A percentile compares a stretch with the other conserved stretches of the same genome.
phyloP scores from a whole-genome alignment of 768 basidiomycete species.

The Trametes meyenii region DNA sequence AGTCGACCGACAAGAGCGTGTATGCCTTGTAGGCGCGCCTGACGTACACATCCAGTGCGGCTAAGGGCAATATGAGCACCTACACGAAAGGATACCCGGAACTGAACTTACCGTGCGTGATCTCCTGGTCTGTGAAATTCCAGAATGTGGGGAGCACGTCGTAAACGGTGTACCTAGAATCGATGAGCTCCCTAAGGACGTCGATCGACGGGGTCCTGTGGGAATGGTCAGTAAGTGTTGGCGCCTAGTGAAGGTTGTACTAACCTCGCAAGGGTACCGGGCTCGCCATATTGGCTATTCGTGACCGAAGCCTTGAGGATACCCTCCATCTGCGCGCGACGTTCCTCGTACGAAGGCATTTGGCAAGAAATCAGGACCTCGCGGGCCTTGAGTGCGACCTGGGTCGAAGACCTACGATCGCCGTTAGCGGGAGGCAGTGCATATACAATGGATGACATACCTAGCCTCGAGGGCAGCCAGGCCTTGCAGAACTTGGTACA shows the following conservation, averaged over 20 bases:
- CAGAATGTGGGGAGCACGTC: slow-evolving; percentile 98
- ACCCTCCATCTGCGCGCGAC: slow-evolving; percentile 90
- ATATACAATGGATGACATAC: slow-evolving; percentile 43
- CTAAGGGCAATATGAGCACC: slow-evolving; percentile 40
- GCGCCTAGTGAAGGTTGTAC: slow-evolving; percentile 12
- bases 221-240: not conserved
- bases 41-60: slow-evolving; percentile 94
- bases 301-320: slow-evolving; percentile 89
- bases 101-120: slow-evolving; percentile 68
- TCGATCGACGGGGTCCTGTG: slow-evolving; percentile 81
- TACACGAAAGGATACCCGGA: not conserved
- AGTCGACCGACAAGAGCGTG: slow-evolving; percentile 87
- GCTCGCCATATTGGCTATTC: slow-evolving; percentile 89
- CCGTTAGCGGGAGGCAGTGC: not conserved
- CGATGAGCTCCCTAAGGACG: slow-evolving; percentile 88
- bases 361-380: slow-evolving; percentile 96
- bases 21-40: slow-evolving; percentile 96
- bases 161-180: slow-evolving; percentile 95
- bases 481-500: slow-evolving; percentile 77
- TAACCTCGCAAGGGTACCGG: slow-evolving; percentile 62
- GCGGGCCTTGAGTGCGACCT: slow-evolving; percentile 92
- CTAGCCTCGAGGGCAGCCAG: slow-evolving; percentile 89
- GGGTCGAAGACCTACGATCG: slow-evolving; percentile 75
- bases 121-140: slow-evolving; percentile 80
- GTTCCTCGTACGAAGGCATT: slow-evolving; percentile 97